Base-by-base conservation (phyloP, 2,329 filamentous ascomycete genomes). In the Ophiostoma sp. region DNA sequence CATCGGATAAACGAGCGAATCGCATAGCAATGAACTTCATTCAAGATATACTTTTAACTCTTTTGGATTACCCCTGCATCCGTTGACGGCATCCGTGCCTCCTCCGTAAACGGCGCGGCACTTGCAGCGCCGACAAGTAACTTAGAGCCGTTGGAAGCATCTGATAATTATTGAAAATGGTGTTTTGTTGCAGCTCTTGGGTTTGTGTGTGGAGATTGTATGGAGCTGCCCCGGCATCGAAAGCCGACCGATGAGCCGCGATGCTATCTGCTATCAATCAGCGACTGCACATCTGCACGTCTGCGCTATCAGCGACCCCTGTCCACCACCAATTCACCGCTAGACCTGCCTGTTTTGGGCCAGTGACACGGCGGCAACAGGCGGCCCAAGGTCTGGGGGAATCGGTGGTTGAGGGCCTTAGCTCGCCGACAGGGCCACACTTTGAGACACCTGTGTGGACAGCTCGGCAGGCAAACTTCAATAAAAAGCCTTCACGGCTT, bases 231-330 rank as follows among this genome's bases (percentile, higher is more conserved):
- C 57, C 59, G 33, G 33, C 59, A 63, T 42, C 22, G 17, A 42
- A 63, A 2, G 15, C 42, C 33, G 19, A 63, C 57, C 57, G 25
- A 69, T 50, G 45, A n/a, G 64, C 64, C 64, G 64, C 25, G 25
- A 50, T 69, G 39, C 45, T 69, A 48, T 69, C 39, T 28, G 39
- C 39, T 66, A 66, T 66, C 63, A 45, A 48, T 66, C 39, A 66
- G 63, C 39, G 36, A 28, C 22, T 19, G 31, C 57, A 36, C 57
- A 17, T n/a, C n/a, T 55, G 22, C 50, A 28, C 22, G 19, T 12
- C 8, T 48, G 33, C 19, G 61, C 61, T 64, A 42, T 64, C 61
- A 28, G 50, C n/a, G 4, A 25, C 50, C 50, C n/a, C n/a, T 3
- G 9, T 55, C 6, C 25, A 19, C 55, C 25, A 5, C 28, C 7